These are phyloP conservation scores for Kuraishia hungarica DNA, from an alignment of 805 yeast genomes.

Conservation along the genomic window DNA sequence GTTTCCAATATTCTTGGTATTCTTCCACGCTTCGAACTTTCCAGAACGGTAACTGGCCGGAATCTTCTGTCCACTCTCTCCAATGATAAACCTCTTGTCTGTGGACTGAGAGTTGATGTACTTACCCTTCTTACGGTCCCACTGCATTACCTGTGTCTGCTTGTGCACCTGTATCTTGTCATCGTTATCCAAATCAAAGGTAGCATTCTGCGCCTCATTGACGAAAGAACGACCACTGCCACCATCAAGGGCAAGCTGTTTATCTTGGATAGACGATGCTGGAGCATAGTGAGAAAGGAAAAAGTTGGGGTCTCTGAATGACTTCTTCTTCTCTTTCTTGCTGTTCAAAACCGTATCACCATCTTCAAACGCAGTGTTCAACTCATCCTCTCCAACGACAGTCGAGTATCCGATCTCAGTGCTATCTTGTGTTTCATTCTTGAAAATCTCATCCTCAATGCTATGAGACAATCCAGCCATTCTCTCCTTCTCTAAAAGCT, in stretches of 20 bases:
- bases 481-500: slow-evolving; percentile 63
- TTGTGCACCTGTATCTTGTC: slow-evolving; percentile 58
- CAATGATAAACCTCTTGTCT: slow-evolving; percentile 81
- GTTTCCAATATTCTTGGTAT: slow-evolving; percentile 50
- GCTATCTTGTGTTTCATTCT: slow-evolving; percentile 32
- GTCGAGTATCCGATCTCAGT: slow-evolving; percentile 23
- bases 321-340: slow-evolving; percentile 27
- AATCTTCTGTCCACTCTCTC: slow-evolving; percentile 87
- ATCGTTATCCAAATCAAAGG: slow-evolving; percentile 75
- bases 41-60: slow-evolving; percentile 93
- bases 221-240: slow-evolving; percentile 54
- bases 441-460: slow-evolving; percentile 65
- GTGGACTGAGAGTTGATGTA: slow-evolving; percentile 74
- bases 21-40: slow-evolving; percentile 86
- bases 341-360: slow-evolving; percentile 30
- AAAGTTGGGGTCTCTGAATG: slow-evolving; percentile 68
- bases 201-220: slow-evolving; percentile 75
- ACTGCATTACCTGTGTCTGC: slow-evolving; percentile 62
- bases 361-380: slow-evolving; percentile 41
- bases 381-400: slow-evolving; percentile 35
- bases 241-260: slow-evolving; percentile 47
- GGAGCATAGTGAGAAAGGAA: slow-evolving; percentile 91
- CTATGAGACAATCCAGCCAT: slow-evolving; percentile 65
- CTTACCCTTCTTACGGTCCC: slow-evolving; percentile 93
- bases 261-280: slow-evolving; percentile 67